phyloP scores from a whole-genome alignment of 139 green algal species.

The Coccomyxa sp. region DNA sequence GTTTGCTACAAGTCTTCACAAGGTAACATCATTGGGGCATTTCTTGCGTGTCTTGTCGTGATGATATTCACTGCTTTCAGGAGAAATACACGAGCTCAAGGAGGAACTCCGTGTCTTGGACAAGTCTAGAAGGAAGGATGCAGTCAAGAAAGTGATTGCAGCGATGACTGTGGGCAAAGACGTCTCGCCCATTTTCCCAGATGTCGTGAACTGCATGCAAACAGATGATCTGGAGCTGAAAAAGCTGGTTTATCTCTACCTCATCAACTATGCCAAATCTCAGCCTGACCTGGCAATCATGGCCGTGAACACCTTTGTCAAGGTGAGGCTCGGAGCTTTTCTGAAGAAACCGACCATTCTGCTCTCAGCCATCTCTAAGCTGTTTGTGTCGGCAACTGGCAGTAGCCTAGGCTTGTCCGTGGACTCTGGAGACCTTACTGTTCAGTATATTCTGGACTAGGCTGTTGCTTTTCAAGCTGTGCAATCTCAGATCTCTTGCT shows the following conservation, averaged over 20 bases:
- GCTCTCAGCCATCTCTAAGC: neutral
- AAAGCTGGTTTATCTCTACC: conserved; percentile 99
- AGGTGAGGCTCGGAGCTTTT: conserved; percentile 51
- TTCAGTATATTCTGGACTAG: neutral
- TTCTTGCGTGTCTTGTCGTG: neutral
- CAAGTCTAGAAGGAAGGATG: conserved; percentile 87
- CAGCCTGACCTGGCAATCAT: conserved; percentile 98
- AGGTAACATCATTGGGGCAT: neutral
- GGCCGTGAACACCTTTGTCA: conserved; percentile 99
- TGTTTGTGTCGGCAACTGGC: neutral
- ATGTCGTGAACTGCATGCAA: conserved; percentile 98
- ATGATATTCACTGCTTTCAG: conserved; percentile 32
- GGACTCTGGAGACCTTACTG: neutral
- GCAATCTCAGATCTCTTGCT: neutral
- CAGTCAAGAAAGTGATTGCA: conserved; percentile 89
- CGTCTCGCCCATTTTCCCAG: conserved; percentile 88
- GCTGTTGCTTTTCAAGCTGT: neutral
- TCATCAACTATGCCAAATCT: conserved; percentile 99
- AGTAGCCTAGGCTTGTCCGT: neutral
- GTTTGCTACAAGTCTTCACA: neutral
- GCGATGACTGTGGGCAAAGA: conserved; percentile 99
- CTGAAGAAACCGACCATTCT: neutral
- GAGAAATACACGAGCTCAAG: conserved; percentile 94
- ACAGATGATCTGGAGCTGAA: conserved; percentile 88
- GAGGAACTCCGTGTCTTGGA: conserved; percentile 88